A percentile compares a stretch with the other conserved stretches of the same genome.
Evolutionary conservation across 495 filamentous ascomycete genomes (phyloP).

Genomic region (Aspergillus sparsus): DNA sequence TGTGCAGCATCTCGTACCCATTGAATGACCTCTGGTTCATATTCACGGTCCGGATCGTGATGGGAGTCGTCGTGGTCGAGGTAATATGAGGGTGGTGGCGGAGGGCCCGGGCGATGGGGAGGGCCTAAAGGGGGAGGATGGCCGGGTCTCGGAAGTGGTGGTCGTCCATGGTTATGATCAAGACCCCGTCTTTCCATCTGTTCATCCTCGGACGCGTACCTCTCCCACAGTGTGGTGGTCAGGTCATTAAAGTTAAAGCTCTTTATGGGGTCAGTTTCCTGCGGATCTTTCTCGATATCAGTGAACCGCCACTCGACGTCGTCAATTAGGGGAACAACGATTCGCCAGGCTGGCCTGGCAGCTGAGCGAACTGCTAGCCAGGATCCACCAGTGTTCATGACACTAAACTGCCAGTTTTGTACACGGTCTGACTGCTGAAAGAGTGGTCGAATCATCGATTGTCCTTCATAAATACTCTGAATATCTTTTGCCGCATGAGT

Average conservation of each 20-base stretch:
- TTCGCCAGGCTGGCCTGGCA: constrained; percentile 39
- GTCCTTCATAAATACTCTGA: constrained; percentile 49
- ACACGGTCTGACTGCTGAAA: constrained; percentile 37
- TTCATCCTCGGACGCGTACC: constrained; percentile 2
- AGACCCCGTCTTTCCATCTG: neutral
- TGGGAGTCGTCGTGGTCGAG: neutral
- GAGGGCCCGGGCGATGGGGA: constrained; percentile 3
- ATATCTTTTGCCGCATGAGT: constrained; percentile 40
- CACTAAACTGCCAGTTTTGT: constrained; percentile 51
- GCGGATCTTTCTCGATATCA: constrained; percentile 42
- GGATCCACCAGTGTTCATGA: constrained; percentile 54
- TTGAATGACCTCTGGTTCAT: constrained; percentile 39
- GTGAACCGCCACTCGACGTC: constrained; percentile 50
- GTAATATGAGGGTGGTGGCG: constrained; percentile 2
- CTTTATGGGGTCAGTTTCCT: constrained; percentile 37
- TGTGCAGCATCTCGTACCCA: constrained; percentile 50
- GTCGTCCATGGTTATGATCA: too few relatives aligned
- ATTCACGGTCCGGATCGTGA: constrained; percentile 10
- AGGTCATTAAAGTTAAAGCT: constrained; percentile 42
- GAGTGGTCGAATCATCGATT: constrained; percentile 47
- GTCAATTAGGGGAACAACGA: constrained; percentile 49
- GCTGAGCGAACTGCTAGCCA: constrained; percentile 48
- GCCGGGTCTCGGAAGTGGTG: neutral
- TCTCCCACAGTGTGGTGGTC: constrained; percentile 27
- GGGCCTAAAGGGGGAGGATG: neutral